phyloP scores from a whole-genome alignment of 495 filamentous ascomycete genomes.

The Thermothielavioides terrestris region DNA sequence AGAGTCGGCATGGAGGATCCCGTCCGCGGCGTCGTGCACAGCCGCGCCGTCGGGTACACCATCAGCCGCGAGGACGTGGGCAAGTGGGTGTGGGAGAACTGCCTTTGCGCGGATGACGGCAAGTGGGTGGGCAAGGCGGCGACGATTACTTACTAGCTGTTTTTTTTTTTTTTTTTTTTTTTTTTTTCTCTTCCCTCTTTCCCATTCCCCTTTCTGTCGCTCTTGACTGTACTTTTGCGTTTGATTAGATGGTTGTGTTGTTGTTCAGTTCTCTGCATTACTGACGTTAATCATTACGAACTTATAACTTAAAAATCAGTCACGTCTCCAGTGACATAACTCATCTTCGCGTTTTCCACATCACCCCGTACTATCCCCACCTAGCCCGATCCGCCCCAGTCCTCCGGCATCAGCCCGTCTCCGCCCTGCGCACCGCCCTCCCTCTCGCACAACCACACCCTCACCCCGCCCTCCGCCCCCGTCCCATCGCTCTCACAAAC shows the following conservation, averaged over 20 bases:
- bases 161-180: too few species aligned
- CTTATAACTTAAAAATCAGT: too few species aligned
- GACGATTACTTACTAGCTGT: conserved; percentile 19
- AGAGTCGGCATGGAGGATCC: conserved; percentile 31
- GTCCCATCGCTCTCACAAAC: conserved; percentile 11
- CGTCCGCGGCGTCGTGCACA: conserved; percentile 12
- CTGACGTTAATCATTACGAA: too few species aligned
- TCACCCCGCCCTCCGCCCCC: not conserved
- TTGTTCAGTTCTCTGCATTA: too few species aligned
- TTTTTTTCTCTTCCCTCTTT: too few species aligned
- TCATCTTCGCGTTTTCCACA: not conserved
- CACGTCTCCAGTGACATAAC: too few species aligned
- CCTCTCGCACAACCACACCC: conserved; percentile 7
- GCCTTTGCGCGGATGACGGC: conserved; percentile 3
- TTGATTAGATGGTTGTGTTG: too few species aligned
- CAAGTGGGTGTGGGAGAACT: conserved; percentile 29
- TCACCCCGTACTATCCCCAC: too few species aligned
- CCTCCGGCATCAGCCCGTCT: conserved; percentile 2
- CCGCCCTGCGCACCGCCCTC: not conserved
- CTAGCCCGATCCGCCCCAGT: too few species aligned
- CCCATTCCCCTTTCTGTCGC: too few species aligned
- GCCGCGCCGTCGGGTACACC: conserved; percentile 36
- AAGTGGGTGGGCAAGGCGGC: conserved; percentile 20
- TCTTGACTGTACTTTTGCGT: too few species aligned
- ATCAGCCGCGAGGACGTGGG: conserved; percentile 38